phyloP scores from a whole-genome alignment of 2,329 filamentous ascomycete genomes.

The Colletotrichum plurivorum region DNA sequence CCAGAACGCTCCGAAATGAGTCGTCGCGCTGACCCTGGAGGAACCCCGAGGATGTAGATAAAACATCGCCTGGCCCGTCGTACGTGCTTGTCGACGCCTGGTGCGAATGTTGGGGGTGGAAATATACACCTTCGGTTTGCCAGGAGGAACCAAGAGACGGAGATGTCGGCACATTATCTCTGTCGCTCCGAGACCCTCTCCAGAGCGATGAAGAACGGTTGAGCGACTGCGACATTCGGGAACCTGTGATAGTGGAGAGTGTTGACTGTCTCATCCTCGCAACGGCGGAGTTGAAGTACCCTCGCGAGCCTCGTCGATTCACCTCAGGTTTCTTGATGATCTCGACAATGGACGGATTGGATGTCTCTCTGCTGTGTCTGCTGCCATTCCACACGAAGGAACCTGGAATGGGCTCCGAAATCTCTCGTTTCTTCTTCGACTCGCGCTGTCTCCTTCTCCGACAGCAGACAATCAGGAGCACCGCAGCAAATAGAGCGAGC shows the following conservation, averaged over 20 bases:
- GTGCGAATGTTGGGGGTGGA: conserved; percentile 27
- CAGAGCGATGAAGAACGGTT: conserved; percentile 32
- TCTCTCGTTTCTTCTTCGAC: conserved; percentile 44
- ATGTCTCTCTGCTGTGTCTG: conserved; percentile 29
- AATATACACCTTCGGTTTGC: conserved; percentile 24
- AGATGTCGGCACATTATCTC: conserved; percentile 19
- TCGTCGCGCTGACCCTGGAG: conserved; percentile 42
- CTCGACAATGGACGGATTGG: conserved; percentile 39
- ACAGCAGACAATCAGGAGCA: conserved; percentile 46
- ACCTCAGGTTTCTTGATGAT: conserved; percentile 42
- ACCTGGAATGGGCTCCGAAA: conserved; percentile 50
- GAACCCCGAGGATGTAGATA: conserved; percentile 33
- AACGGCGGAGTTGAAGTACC: conserved; percentile 39
- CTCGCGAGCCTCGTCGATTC: conserved; percentile 29
- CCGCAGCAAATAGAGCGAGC: conserved; percentile 21
- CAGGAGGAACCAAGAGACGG: conserved; percentile 33
- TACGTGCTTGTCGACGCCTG: conserved; percentile 39
- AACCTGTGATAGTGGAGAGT: conserved; percentile 38
- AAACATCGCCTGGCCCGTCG: conserved; percentile 42
- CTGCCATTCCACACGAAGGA: conserved; percentile 46
- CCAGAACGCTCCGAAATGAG: conserved; percentile 48
- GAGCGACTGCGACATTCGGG: conserved; percentile 31
- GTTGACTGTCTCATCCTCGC: conserved; percentile 35
- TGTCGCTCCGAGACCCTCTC: conserved; percentile 32
- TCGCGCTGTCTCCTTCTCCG: conserved; percentile 44